Evolutionary conservation across 768 basidiomycete species (phyloP).

Genomic region (Pisolithus sp.): DNA sequence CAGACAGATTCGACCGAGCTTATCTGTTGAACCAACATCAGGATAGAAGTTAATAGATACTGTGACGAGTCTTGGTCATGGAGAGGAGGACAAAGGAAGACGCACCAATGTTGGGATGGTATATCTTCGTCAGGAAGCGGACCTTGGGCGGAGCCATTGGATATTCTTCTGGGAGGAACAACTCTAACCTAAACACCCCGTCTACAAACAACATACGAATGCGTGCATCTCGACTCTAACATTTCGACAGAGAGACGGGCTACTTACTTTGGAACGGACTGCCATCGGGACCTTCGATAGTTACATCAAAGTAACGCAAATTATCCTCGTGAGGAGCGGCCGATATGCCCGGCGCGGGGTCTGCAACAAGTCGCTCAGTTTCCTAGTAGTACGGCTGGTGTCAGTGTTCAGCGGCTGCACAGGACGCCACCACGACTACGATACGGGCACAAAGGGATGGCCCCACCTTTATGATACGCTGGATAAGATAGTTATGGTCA

Average conservation of each 20-base stretch:
- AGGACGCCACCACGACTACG: constrained; percentile 10
- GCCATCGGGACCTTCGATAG: constrained; percentile 89
- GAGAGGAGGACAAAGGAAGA: constrained; percentile 2
- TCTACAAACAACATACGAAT: constrained; percentile 36
- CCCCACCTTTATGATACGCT: constrained; percentile 51
- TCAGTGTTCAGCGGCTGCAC: constrained; percentile 4
- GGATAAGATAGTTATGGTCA: constrained; percentile 11
- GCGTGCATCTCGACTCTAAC: constrained; percentile 3
- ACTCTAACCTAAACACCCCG: constrained; percentile 91
- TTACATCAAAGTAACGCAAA: constrained; percentile 96
- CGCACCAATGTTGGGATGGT: constrained; percentile 98
- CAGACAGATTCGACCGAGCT: constrained; percentile 95
- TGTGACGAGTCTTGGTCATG: not conserved
- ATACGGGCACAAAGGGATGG: constrained; percentile 4
- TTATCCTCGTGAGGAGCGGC: constrained; percentile 96
- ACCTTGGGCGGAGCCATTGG: constrained; percentile 99
- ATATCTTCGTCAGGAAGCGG: constrained; percentile 95
- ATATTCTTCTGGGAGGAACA: constrained; percentile 98
- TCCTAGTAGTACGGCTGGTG: constrained; percentile 49
- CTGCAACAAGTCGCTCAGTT: constrained; percentile 92
- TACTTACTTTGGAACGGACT: constrained; percentile 84
- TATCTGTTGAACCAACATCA: constrained; percentile 50
- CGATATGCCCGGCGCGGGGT: constrained; percentile 97
- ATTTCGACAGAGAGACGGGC: not conserved
- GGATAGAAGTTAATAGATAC: not conserved